A percentile compares a stretch with the other conserved stretches of the same genome.
phyloP scores from a whole-genome alignment of 257 asterid species.

The Jacaranda copaia region DNA sequence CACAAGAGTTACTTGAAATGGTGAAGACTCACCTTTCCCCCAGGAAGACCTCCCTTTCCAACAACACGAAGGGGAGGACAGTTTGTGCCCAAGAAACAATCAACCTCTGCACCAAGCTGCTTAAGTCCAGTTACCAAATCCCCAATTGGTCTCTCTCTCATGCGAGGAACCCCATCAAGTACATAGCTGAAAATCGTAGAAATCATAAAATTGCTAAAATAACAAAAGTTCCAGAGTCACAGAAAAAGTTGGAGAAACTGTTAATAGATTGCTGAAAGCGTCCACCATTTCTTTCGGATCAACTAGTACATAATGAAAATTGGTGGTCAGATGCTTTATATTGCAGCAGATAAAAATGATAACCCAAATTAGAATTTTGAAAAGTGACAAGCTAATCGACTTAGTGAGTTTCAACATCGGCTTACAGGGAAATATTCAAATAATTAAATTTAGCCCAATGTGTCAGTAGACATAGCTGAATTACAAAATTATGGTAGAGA shows the following conservation, averaged over 20 bases:
- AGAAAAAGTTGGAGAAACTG: background rate
- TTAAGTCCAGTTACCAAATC: conserved; percentile 91
- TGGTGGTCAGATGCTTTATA: background rate
- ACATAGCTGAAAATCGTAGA: conserved; percentile 72
- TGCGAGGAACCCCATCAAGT: conserved; percentile 98
- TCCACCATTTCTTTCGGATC: too few relatives aligned
- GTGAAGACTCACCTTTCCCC: conserved; percentile 59
- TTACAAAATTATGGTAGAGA: background rate
- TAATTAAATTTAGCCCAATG: too few relatives aligned
- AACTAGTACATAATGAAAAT: background rate
- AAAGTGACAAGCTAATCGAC: conserved; percentile 10
- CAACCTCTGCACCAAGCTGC: conserved; percentile 98
- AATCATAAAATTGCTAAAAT: background rate
- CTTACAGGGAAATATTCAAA: too few relatives aligned
- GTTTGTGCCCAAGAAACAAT: conserved; percentile 82
- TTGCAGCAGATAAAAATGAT: background rate
- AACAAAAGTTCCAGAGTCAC: background rate
- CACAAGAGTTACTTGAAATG: background rate
- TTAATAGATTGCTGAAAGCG: too few relatives aligned
- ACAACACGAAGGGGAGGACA: conserved; percentile 93
- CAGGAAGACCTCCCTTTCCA: conserved; percentile 93
- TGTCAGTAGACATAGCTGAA: too few relatives aligned
- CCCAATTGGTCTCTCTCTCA: conserved; percentile 99
- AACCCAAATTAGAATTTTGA: conserved; percentile 14
- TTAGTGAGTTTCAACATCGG: too few relatives aligned